phyloP scores from a whole-genome alignment of 176 grass and related monocot genomes.

The Areca catechu region DNA sequence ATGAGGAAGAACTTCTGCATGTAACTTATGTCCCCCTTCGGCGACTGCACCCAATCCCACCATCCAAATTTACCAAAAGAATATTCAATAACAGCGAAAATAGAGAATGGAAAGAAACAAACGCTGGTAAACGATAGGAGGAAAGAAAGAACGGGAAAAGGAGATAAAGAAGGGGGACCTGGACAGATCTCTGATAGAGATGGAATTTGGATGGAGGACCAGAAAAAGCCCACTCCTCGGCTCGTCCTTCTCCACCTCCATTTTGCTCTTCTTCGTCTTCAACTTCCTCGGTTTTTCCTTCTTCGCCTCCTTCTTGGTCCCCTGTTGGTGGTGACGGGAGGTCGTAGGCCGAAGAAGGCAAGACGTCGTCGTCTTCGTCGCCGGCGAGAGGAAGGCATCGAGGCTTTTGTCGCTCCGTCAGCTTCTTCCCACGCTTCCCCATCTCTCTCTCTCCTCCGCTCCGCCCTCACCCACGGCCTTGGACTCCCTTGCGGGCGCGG shows the following conservation, averaged over 20 bases:
- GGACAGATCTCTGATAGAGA: slow-evolving; percentile 74
- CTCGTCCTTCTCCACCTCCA: slow-evolving; percentile 11
- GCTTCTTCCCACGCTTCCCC: slow-evolving; percentile 87
- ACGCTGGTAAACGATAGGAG: neutral
- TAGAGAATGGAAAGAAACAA: neutral
- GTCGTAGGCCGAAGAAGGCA: slow-evolving; percentile 56
- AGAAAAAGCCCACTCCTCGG: slow-evolving; percentile 1
- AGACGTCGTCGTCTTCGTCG: slow-evolving; percentile 11
- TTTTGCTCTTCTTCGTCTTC: slow-evolving; percentile 23
- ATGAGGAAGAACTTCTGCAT: slow-evolving; percentile 85
- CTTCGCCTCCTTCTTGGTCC: slow-evolving; percentile 23
- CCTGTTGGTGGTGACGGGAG: slow-evolving; percentile 4
- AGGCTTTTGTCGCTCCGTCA: slow-evolving; percentile 38
- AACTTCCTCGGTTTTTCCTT: slow-evolving; percentile 9
- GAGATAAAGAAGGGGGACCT: slow-evolving; percentile 27
- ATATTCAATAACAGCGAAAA: neutral
- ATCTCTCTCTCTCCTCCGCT: slow-evolving; percentile 30
- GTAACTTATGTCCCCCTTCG: slow-evolving; percentile 87
- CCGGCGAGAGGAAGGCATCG: slow-evolving; percentile 18
- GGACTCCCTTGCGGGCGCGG: no score
- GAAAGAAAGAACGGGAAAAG: neutral
- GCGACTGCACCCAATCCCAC: slow-evolving; percentile 31
- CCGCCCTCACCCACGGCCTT: slow-evolving; percentile 15
- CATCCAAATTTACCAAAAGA: no score
- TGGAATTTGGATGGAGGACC: slow-evolving; percentile 68